Base-by-base conservation (phyloP, 495 filamentous ascomycete species). In the Aspergillus egyptiacus region DNA sequence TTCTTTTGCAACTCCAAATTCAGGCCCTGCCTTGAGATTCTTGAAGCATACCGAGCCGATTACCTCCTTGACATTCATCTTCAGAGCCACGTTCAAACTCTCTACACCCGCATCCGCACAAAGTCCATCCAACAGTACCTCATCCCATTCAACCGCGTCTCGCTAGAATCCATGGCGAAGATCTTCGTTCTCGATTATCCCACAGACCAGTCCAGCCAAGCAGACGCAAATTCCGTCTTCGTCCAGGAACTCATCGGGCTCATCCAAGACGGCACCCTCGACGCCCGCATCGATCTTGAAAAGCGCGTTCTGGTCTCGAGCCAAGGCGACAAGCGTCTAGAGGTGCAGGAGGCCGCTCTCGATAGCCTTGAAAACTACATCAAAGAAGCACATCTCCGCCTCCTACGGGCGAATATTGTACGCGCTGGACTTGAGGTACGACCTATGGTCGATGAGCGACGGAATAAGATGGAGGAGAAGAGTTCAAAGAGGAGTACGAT, bases 71-170 rank as follows among this genome's bases (percentile, higher is more conserved):
- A 98, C 58, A 70, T 96, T 27, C 83, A 96, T 62, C 78, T 98
- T 4, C 84, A 90, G 36, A 80, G 75, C 41, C 86, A 93, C 42
- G 70, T 95, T 15, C 55, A 70, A n/a, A 69, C 70, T 4, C 69
- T 98, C 20, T 89, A 86, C 67, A 68, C 74, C 17, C 66, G 72
- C 36, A 85, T 98, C 57, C 79, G 94, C 51, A 85, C 78, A 57
- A 96, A 96, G 65, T 85, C 89, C 46, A 96, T 98, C 51, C 77
- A 91, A 41, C 89, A 96, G 62, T 97, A 95, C 63, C 80, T 89
- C 39, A 72, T 87, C 19, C 87, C 88, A 1, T 93, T 89, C 63
- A 89, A 80, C 19, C 80, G 79, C 31, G 84, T 90, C 35, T 85
- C 78, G 2, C 65, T 93, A 6, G 74, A 80, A 8, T 84, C 77